Conservation (phyloP, 2,329 filamentous ascomycete species). For the Trichoderma aggressivum region DNA sequence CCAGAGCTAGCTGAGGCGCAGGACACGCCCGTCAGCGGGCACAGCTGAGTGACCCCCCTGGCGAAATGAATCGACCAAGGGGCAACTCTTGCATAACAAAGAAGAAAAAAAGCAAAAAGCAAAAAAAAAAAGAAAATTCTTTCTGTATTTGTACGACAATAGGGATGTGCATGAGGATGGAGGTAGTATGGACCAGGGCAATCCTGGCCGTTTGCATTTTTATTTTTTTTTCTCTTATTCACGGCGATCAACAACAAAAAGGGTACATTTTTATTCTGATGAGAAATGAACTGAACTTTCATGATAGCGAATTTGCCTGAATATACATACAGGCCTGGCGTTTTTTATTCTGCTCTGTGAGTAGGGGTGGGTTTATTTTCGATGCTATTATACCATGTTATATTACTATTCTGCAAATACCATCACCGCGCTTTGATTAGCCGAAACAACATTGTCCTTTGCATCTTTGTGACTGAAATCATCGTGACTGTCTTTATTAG, state of each 20-base stretch:
- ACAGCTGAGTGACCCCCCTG: neutral
- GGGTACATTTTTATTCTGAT: neutral
- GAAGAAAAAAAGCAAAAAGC: neutral
- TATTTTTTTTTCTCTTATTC: neutral
- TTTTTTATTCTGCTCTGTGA: neutral
- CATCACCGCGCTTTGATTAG: neutral
- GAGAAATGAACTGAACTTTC: neutral
- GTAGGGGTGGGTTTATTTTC: neutral
- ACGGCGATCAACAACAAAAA: neutral
- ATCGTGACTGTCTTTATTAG: neutral
- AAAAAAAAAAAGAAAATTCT: neutral
- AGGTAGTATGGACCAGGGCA: neutral
- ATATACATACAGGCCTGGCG: neutral
- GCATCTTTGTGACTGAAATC: neutral
- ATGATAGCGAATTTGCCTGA: neutral
- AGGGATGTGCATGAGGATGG: neutral
- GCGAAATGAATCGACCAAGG: neutral
- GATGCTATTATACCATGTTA: neutral
- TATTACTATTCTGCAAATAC: neutral
- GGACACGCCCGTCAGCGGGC: neutral
- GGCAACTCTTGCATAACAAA: neutral
- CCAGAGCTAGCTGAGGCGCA: conserved; percentile 23
- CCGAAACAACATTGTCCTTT: neutral
- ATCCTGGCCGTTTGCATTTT: neutral
- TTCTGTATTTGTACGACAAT: neutral